Evolutionary conservation across 345 rosid genomes (phyloP).

Genomic region (Trapa bicornis): DNA sequence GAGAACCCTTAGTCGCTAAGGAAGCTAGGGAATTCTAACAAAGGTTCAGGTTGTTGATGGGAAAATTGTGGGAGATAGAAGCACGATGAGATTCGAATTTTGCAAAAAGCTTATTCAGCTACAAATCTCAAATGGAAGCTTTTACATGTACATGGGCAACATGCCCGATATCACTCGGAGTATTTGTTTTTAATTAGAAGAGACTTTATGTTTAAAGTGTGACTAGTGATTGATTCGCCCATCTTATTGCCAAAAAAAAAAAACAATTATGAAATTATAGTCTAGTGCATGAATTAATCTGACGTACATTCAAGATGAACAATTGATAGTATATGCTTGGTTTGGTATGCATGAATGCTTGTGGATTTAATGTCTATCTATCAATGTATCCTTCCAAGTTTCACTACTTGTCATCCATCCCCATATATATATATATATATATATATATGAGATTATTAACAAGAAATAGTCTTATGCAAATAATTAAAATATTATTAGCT

Average conservation of each 20-base stretch:
- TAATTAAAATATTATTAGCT: no score
- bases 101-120: not conserved
- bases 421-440: no score
- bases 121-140: no score
- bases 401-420: no score
- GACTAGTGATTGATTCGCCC: not conserved
- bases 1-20: not conserved
- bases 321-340: no score
- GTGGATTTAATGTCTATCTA: no score
- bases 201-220: not conserved
- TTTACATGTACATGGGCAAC: not conserved
- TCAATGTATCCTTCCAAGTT: no score
- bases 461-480: no score
- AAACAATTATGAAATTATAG: not conserved
- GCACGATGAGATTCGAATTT: not conserved
- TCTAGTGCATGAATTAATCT: not conserved
- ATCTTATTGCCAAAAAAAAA: not conserved
- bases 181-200: not conserved
- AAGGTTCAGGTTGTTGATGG: not conserved
- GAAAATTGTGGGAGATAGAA: not conserved
- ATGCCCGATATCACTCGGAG: not conserved
- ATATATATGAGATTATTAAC: no score
- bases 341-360: no score
- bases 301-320: not conserved
- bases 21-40: not conserved